Percentiles rank a stretch among this genome's conserved stretches.
Conservation (phyloP, 2,329 filamentous ascomycete species). For the Trichoderma sp. region DNA sequence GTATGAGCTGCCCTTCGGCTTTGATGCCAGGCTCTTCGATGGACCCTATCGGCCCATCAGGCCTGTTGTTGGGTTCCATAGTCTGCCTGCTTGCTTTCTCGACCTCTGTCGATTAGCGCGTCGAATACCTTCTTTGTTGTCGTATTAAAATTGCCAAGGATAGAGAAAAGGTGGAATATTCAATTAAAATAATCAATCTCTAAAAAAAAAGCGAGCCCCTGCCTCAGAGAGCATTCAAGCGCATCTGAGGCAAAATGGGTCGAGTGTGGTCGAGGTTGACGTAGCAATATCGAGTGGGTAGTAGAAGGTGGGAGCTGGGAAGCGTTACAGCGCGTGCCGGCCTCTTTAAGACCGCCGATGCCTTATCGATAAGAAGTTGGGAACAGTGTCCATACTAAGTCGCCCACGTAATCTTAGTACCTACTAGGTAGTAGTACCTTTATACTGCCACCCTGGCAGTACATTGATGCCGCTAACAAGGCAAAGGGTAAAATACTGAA, state of each 20-base stretch:
- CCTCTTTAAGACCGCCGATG: not conserved
- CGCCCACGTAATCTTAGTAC: not conserved
- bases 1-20: conserved; percentile 58
- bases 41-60: conserved; percentile 42
- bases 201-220: not conserved
- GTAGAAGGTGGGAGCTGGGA: not conserved
- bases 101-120: not conserved
- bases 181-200: not conserved
- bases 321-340: not conserved
- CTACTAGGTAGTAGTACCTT: too few species aligned
- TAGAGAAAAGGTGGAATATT: not conserved
- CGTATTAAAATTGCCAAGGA: not conserved
- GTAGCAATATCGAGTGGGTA: not conserved
- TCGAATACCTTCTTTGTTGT: not conserved
- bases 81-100: not conserved
- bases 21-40: conserved; percentile 64
- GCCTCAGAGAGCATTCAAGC: not conserved
- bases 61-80: conserved; percentile 30
- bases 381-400: not conserved
- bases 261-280: not conserved
- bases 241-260: not conserved
- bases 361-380: conserved; percentile 8
- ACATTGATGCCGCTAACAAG: too few species aligned
- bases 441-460: too few species aligned
- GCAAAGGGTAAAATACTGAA: too few species aligned